Evolutionary conservation across 805 yeast genomes (phyloP), one percentile per base, ranked within the genome.

Genomic region (Allodekkera sacchari): DNA sequence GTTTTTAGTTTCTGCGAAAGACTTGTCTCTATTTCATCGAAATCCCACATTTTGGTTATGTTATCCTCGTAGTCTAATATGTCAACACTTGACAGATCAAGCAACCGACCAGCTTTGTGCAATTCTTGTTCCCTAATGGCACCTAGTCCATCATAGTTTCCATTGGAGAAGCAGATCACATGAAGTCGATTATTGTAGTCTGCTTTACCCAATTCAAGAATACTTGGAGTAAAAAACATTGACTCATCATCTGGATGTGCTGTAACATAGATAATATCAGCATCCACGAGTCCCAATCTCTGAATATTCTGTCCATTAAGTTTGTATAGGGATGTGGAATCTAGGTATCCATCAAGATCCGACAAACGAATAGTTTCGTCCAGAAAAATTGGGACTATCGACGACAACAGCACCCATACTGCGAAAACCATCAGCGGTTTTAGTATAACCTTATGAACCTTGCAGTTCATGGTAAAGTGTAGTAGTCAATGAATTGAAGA

Each of bases 191-290:
- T 80, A 32, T 62, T 51, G 42, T 71, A 61, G 30, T 64, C 55
- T 1, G 66, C 56, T 37, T 68, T 67, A 7, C 65, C 41, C 31
- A 66, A 47, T 39, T 73, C 78, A 6, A 71, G 53, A 20, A 87
- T 42, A 0, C 88, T 64, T 0, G 98, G 98, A 1, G 85, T 74
- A 48, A 92, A 92, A 56, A 92, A 92, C 98, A 92, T 92, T 31
- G 85, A 88, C 57, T 92, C 99, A 54, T 92, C 99, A 55, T 92
- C 99, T 0, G 99, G 99, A 55, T 92, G 99, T 1, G 95, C 96
- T 25, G 87, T 77, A 9, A 89, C 40, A 13, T 56, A 25, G 3
- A 53, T 35, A 8, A 57, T 37, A 27, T 54, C 52, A 4, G 53
- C 30, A 25, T 51, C 38, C 2, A 33, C 33, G 10, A 55, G 25